phyloP scores from a whole-genome alignment of 2,329 filamentous ascomycete species.

The Botrytis cinerea region DNA sequence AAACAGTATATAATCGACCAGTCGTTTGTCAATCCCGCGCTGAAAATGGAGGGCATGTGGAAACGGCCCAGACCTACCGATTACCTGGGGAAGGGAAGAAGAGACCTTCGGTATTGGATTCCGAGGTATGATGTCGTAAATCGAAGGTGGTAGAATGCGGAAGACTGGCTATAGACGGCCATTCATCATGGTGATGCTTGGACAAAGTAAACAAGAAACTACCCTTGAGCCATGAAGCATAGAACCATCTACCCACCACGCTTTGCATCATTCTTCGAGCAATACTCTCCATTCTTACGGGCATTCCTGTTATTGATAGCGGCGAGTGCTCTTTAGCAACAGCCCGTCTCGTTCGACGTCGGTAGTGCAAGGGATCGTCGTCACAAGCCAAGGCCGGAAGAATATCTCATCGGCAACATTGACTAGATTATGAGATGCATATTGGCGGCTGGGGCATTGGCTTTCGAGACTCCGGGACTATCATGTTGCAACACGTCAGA shows the following conservation, averaged over 20 bases:
- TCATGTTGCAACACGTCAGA: neutral
- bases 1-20: neutral
- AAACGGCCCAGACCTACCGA: neutral
- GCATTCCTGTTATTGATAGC: neutral
- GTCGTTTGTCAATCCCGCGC: neutral
- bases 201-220: neutral
- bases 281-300: neutral
- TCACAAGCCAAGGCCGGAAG: neutral
- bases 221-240: neutral
- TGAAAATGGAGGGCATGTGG: neutral
- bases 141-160: neutral
- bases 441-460: neutral
- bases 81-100: neutral
- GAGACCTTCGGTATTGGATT: too few species aligned
- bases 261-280: neutral
- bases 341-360: neutral
- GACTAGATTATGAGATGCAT: neutral
- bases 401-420: neutral
- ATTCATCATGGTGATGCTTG: neutral
- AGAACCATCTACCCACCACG: neutral
- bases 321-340: neutral
- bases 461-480: neutral
- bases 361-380: neutral
- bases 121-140: neutral
- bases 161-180: neutral